Base-by-base conservation (phyloP, 352 stramenopile genomes). In the Thalassiosira oceanica region DNA sequence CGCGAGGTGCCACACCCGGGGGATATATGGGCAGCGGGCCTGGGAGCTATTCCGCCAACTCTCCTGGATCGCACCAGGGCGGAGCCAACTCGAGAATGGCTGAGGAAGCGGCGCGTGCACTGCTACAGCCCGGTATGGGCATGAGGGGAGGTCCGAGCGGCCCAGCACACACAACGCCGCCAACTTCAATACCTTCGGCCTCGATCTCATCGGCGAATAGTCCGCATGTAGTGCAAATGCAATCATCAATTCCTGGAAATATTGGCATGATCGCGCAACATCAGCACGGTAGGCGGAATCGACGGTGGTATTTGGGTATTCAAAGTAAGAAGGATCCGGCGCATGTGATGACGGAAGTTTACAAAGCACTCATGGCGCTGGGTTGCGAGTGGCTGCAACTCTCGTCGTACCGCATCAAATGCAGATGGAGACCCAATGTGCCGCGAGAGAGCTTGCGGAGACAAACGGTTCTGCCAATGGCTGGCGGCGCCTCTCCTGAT, bases 321-420 rank as follows among this genome's bases (percentile, higher is more conserved):
- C 97, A 99, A 88, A 98, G 92, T 68, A 98, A 98, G 79, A 99
- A 99, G 80, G 96, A 99, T 63, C 96, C 97, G 8, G 95, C 94
- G 28, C 95, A 98, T 70, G 96, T 99, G 28, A 99, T 99, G 96
- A 98, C 92, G 15, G 97, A 99, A 78, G 97, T 99, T 18, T 99
- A 99, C 87, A 98, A 98, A 76, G 96, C 96, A 21, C 85, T 99
- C 3, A 92, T 96, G 56, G 92, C 97, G 45, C 86, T 99, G 23
- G 91, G 95, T 49, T 99, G 97, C 71, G 93, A 98, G 70, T 99
- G 96, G 96, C 92, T 97, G 21, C 91, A 97, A 15, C 83, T 97
- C 7, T 96, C 93, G 24, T 95, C 94, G 18, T 99, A 99, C 70
- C 92, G 95, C 35, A 95, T 99, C 63, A 97, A 98, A 70, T 98